Evolutionary conservation across 2,329 filamentous ascomycete species (phyloP), one percentile per base, ranked within the genome.

Genomic region (Fusarium floridanum): DNA sequence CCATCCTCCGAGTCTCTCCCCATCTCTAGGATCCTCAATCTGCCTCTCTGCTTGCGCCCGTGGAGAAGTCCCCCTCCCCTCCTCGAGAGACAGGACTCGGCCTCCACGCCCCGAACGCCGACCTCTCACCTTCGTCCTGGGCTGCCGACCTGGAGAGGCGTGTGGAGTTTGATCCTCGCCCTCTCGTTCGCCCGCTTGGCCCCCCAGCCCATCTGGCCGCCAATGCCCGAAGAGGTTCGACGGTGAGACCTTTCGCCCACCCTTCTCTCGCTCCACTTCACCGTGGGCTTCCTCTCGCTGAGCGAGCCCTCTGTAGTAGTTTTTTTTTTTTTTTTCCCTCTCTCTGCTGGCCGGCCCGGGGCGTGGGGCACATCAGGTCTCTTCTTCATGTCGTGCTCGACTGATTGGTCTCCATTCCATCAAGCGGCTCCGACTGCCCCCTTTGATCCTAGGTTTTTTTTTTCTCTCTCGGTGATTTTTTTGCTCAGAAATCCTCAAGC

Each of bases 381-480:
- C 74, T 70, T 36, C 65, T 48, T 68, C 68, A 62, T 77, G 78
- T 78, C 79, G 76, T 80, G 79, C 76, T 80, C 67, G 72, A 80
- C 70, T 82, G 80, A 82, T 82, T 82, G 81, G 81, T 67, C 71
- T 76, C 72, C 76, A 76, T 80, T 77, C 63, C 74, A 74, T 66
- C 10, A 61, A 78, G 73, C 64, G 72, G 68, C 70, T 75, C 72
- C 72, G 73, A 68, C 41, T 70, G 56, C 64, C 53, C 66, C 50
- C 66, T 69, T 55, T n/a, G 34, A 45, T 70, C 41, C 39, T 34
- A 29, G 32, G 11, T 24, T 24, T 24, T 27, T 62, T 63, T 53
- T 61, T 65, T 67, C 32, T 29, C 11, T 53, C 32, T 37, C 53
- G 63, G 66, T 67, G 53, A 55, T 66, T 70, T 67, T 67, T 53